A percentile compares a stretch with the other conserved stretches of the same genome.
Evolutionary conservation across 176 grass and related monocot species (phyloP).

Genomic region (Poa annua): DNA sequence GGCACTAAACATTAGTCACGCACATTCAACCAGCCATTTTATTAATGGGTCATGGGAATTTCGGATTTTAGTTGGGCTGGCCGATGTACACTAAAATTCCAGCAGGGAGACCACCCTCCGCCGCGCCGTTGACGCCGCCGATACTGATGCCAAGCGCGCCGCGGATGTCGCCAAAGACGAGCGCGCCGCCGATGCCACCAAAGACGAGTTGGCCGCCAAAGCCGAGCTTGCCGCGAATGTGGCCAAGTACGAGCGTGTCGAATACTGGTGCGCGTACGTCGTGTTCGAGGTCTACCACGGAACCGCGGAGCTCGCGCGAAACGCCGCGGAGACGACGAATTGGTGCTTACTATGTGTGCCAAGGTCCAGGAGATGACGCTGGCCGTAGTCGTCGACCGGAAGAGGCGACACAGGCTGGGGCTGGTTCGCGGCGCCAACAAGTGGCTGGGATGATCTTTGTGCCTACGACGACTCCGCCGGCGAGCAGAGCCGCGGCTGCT

Average conservation of each 20-base stretch:
- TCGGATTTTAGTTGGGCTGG: too few species aligned
- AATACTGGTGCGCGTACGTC: slow-evolving; percentile 30
- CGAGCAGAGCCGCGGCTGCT: not conserved
- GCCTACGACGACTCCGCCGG: not conserved
- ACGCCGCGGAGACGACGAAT: not conserved
- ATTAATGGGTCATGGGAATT: too few species aligned
- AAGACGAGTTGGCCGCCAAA: not conserved
- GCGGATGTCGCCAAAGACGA: too few species aligned
- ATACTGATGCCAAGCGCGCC: too few species aligned
- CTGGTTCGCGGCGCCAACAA: not conserved
- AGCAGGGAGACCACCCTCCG: not conserved
- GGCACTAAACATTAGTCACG: too few species aligned
- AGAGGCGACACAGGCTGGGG: not conserved
- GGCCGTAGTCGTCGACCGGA: not conserved
- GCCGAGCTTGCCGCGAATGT: not conserved
- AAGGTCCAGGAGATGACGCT: not conserved
- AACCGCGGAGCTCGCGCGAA: not conserved
- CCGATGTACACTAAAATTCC: too few species aligned
- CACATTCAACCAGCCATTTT: too few species aligned
- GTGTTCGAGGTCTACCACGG: slow-evolving; percentile 5
- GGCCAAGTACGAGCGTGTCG: not conserved
- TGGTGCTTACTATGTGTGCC: not conserved
- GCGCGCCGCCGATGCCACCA: too few species aligned
- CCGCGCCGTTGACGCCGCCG: too few species aligned
- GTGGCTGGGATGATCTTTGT: not conserved